phyloP scores from a whole-genome alignment of 2,329 filamentous ascomycete species.

The Fusarium continuum region DNA sequence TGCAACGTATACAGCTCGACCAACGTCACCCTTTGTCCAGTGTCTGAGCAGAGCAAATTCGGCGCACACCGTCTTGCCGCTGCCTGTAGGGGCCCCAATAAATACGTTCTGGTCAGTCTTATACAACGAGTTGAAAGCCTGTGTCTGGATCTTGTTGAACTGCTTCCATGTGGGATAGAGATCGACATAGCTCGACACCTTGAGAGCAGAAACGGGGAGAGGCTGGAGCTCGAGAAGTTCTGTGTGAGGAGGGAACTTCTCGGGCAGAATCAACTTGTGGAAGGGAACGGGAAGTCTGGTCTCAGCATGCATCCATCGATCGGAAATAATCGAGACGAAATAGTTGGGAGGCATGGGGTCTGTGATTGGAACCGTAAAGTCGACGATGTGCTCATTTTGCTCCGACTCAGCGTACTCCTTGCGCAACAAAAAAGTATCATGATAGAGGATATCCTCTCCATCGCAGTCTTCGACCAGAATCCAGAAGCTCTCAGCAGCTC shows the following conservation, averaged over 20 bases:
- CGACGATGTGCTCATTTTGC: constrained; percentile 91
- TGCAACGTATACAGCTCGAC: constrained; percentile 90
- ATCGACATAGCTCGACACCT: constrained; percentile 81
- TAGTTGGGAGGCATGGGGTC: constrained; percentile 99
- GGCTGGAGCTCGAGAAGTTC: constrained; percentile 92
- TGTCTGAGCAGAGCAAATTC: constrained; percentile 92
- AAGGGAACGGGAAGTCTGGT: constrained; percentile 93
- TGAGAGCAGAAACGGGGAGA: constrained; percentile 86
- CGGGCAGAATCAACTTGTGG: constrained; percentile 91
- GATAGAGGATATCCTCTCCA: constrained; percentile 93
- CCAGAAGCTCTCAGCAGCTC: constrained; percentile 92
- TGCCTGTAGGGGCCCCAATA: constrained; percentile 89
- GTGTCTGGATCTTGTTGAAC: constrained; percentile 98
- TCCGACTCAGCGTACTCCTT: constrained; percentile 88
- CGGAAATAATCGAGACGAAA: constrained; percentile 93
- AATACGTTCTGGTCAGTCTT: constrained; percentile 94
- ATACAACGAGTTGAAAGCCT: constrained; percentile 94
- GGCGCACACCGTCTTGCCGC: constrained; percentile 95
- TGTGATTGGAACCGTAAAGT: constrained; percentile 95
- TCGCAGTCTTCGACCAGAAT: constrained; percentile 97
- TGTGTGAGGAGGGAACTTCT: constrained; percentile 95
- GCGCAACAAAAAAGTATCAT: constrained; percentile 91
- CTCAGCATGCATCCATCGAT: constrained; percentile 98
- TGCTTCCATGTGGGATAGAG: constrained; percentile 85
- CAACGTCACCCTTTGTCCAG: constrained; percentile 69